Evolutionary conservation across 768 basidiomycete genomes (phyloP).

Genomic region (Lyophyllum shimeji): DNA sequence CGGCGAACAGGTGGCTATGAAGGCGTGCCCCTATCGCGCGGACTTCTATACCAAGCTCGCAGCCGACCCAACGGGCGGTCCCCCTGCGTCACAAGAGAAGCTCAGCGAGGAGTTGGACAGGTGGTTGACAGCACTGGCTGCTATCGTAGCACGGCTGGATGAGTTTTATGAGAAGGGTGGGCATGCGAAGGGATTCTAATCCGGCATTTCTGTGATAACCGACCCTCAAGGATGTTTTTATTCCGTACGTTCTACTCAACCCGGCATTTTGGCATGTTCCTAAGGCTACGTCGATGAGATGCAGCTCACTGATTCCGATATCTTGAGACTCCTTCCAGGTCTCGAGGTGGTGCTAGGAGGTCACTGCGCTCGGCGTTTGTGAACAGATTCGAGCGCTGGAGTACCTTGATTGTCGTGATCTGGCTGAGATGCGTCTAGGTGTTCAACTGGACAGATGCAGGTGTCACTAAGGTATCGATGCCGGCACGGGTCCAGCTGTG

Average conservation of each 20-base stretch:
- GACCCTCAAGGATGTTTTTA: background rate
- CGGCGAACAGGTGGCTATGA: slow-evolving; percentile 54
- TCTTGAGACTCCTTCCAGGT: background rate
- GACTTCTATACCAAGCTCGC: slow-evolving; percentile 71
- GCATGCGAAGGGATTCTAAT: slow-evolving; percentile 50
- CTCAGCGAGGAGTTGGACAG: slow-evolving; percentile 57
- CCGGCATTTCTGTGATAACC: background rate
- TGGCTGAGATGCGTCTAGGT: background rate
- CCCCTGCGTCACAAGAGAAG: slow-evolving; percentile 42
- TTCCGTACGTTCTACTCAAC: background rate
- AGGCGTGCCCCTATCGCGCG: slow-evolving; percentile 62
- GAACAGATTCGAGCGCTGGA: background rate
- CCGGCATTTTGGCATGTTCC: background rate
- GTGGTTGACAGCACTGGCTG: slow-evolving; percentile 66
- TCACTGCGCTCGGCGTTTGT: background rate
- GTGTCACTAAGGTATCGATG: background rate
- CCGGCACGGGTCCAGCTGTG: background rate
- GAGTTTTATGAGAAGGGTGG: slow-evolving; percentile 61
- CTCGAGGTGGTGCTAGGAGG: too few relatives aligned
- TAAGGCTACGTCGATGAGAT: background rate
- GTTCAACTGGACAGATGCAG: background rate
- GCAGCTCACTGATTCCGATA: background rate
- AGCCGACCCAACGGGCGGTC: slow-evolving; percentile 53
- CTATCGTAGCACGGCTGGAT: slow-evolving; percentile 53
- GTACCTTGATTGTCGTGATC: background rate